Percentiles rank a stretch among this genome's conserved stretches.
phyloP scores from a whole-genome alignment of 2,329 filamentous ascomycete genomes.

The Talaromyces sp. region DNA sequence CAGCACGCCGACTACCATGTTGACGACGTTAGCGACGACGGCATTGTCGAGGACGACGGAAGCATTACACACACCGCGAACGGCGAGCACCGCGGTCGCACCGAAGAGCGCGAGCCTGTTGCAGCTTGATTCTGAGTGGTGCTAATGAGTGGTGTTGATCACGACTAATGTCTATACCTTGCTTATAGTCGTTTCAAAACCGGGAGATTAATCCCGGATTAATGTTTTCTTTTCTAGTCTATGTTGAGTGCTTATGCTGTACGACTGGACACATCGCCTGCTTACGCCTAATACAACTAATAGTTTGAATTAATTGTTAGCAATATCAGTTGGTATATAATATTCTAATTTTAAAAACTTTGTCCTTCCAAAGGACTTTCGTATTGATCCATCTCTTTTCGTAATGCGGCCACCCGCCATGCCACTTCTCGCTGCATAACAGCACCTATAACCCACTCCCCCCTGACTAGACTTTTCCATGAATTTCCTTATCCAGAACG shows the following conservation, averaged over 20 bases:
- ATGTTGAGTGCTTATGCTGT: not conserved
- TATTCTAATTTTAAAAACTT: too few relatives aligned
- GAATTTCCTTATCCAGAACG: not conserved
- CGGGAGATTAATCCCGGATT: not conserved
- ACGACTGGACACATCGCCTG: not conserved
- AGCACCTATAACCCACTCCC: not conserved
- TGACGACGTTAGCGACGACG: slow-evolving; percentile 39
- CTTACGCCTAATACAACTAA: not conserved
- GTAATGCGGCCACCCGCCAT: not conserved
- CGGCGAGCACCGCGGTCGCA: slow-evolving; percentile 29
- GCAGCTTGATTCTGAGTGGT: slow-evolving; percentile 2
- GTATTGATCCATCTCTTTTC: not conserved
- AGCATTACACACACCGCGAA: slow-evolving; percentile 22
- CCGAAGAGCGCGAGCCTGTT: slow-evolving; percentile 25
- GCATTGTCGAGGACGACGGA: slow-evolving; percentile 25
- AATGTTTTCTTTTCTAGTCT: not conserved
- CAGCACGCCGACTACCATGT: slow-evolving; percentile 44
- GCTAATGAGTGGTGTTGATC: not conserved
- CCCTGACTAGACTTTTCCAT: not conserved
- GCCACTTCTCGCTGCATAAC: not conserved
- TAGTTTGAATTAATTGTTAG: not conserved
- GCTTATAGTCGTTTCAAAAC: not conserved
- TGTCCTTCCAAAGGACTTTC: too few relatives aligned
- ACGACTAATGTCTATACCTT: not conserved
- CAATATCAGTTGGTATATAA: not conserved